Evolutionary conservation across 768 basidiomycete species (phyloP), one percentile per base, ranked within the genome.

Genomic region (Boletus sp.): DNA sequence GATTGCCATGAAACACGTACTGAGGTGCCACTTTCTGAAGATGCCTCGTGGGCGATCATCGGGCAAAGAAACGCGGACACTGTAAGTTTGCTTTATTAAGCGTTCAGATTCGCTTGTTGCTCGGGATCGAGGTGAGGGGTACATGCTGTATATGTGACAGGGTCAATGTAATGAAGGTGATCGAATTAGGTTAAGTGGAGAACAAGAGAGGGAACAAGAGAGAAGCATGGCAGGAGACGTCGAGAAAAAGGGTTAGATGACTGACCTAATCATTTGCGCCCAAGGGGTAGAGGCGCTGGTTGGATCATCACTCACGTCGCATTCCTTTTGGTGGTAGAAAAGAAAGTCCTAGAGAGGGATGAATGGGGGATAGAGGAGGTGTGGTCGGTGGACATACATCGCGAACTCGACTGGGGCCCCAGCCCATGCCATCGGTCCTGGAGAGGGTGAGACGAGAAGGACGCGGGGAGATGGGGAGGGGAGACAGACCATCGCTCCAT

Each of bases 351-450:
- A 58, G 4, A 46, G 4, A 17, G 40, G n/a, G 30, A 46, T 68
- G 49, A 69, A 39, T 2, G 41, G n/a, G 17, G 18, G 18, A 42
- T 15, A 37, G 18, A 2, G 28, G 3, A n/a, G 0, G 17, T 24
- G 2, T 0, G 18, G 33, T 2, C 8, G 15, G 0, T 40, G 45
- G 55, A 63, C 72, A 30, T 57, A 73, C 68, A 56, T 76, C 75
- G 76, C 89, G 75, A 63, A 92, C 81, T 17, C 90, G 81, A 68
- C 88, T 90, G 14, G 90, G 88, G 32, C 89, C 89, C 90, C 90
- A 92, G 47, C 88, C 87, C 82, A 91, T 87, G 39, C 90, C 82
- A 60, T 83, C 81, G 8, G 81, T 83, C 78, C 78, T 80, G 62
- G 15, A 9, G 18, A n/a, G 50, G 42, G 29, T 28, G 60, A 41